These are phyloP conservation scores for Solanum clarkiae DNA, from an alignment of 257 asterid genomes.

Conservation along the genomic window DNA sequence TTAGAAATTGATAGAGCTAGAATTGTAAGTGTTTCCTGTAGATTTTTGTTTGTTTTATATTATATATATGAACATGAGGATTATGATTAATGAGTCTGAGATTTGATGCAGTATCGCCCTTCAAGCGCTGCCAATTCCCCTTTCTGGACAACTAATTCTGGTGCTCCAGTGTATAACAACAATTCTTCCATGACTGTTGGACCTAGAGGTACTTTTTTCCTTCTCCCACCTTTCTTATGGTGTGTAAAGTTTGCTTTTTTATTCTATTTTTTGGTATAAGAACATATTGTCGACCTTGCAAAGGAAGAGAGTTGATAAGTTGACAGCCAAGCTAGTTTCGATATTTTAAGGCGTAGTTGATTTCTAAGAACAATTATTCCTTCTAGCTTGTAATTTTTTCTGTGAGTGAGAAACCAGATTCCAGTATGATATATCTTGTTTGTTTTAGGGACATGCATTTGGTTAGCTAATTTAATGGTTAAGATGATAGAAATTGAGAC, in stretches of 20 bases:
- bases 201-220: slow-evolving; percentile 39
- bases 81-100: neutral
- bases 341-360: neutral
- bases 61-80: neutral
- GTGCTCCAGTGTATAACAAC: slow-evolving; percentile 89
- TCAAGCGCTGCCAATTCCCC: slow-evolving; percentile 75
- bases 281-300: neutral
- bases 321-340: neutral
- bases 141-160: slow-evolving; percentile 73
- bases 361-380: neutral
- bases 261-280: neutral
- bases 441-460: neutral
- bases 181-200: slow-evolving; percentile 80
- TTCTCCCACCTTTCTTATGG: neutral
- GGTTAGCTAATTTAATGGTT: neutral
- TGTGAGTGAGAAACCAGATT: neutral
- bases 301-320: neutral
- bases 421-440: neutral
- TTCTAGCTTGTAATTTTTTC: neutral
- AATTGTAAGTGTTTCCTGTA: neutral
- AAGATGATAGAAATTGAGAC: neutral
- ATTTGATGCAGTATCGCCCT: slow-evolving; percentile 63
- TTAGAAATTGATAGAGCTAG: neutral
- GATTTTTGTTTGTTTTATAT: neutral
- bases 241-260: neutral